Evolutionary conservation across 2,329 filamentous ascomycete genomes (phyloP).

Genomic region (Monosporascus ibericus): DNA sequence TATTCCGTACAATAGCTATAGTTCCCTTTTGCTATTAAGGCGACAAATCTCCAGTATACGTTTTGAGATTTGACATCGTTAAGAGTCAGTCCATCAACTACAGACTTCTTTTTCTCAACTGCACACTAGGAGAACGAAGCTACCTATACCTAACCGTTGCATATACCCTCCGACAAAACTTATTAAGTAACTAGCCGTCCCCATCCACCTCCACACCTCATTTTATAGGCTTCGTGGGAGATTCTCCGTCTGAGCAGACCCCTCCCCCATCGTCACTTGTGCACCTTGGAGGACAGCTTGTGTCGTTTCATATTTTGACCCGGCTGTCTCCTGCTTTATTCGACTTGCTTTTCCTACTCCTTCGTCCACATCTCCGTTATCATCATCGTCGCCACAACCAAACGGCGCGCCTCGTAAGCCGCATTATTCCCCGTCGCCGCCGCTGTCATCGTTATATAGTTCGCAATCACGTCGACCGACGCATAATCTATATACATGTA

Average conservation of each 20-base stretch:
- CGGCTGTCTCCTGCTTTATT: conserved; percentile 3
- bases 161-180: too few relatives aligned
- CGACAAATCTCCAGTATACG: background rate
- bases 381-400: background rate
- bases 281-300: background rate
- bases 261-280: background rate
- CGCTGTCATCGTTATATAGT: background rate
- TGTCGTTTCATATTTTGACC: conserved; percentile 19
- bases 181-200: too few relatives aligned
- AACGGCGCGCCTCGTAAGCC: background rate
- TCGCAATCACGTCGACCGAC: background rate
- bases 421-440: too few relatives aligned
- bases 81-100: too few relatives aligned
- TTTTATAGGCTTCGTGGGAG: conserved; percentile 3
- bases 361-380: background rate
- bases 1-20: background rate
- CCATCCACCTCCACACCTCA: background rate
- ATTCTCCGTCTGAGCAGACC: conserved; percentile 15
- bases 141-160: too few relatives aligned
- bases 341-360: background rate
- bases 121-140: too few relatives aligned
- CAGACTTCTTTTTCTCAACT: too few relatives aligned
- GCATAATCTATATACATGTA: background rate
- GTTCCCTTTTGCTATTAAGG: background rate
- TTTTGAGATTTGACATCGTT: background rate